Percentiles rank a stretch among this genome's conserved stretches.
Evolutionary conservation across 2,329 filamentous ascomycete species (phyloP).

Genomic region (Ophiostoma perfectum): DNA sequence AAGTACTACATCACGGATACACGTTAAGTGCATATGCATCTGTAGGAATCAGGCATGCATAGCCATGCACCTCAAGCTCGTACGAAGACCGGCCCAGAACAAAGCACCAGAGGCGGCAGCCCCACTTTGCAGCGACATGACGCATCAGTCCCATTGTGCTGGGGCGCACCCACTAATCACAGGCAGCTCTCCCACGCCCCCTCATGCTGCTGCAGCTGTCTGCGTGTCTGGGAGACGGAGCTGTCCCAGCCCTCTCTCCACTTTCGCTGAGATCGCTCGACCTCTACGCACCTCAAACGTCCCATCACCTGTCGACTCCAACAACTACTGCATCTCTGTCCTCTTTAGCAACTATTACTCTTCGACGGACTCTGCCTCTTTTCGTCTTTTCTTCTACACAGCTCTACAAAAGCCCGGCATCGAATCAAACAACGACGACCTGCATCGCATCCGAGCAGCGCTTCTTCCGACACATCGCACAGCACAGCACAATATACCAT

Average conservation of each 20-base stretch:
- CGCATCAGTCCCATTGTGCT: neutral
- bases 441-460: neutral
- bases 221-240: neutral
- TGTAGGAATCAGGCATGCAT: neutral
- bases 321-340: neutral
- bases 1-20: too few relatives aligned
- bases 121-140: slow-evolving; percentile 10
- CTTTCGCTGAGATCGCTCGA: neutral
- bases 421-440: too few relatives aligned
- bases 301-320: too few relatives aligned
- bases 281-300: neutral
- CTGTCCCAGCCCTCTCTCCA: slow-evolving; percentile 10
- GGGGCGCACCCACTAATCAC: neutral
- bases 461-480: neutral
- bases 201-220: neutral
- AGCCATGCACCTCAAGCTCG: neutral
- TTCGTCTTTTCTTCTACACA: too few relatives aligned
- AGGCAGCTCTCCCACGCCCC: slow-evolving; percentile 11
- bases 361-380: too few relatives aligned
- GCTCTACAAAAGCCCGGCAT: too few relatives aligned
- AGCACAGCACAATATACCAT: slow-evolving; percentile 24
- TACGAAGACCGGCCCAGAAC: neutral
- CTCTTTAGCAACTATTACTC: too few relatives aligned
- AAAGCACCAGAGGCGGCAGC: neutral
- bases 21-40: too few relatives aligned